phyloP scores from a whole-genome alignment of 805 yeast genomes.

The Lipomyces yamadae region DNA sequence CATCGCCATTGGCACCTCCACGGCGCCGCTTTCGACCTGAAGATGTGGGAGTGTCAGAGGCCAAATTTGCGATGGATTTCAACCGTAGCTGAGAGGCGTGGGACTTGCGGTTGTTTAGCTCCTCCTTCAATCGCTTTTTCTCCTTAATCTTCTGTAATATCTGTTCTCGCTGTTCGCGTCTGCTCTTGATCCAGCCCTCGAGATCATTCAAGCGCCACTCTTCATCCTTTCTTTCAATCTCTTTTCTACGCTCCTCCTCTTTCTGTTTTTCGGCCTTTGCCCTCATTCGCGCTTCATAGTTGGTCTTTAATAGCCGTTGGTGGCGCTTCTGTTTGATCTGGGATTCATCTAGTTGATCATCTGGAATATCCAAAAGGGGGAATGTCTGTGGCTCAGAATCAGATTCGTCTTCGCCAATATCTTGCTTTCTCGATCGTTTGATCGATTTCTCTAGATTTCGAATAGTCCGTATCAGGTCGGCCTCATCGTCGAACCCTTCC shows the following conservation, averaged over 20 bases:
- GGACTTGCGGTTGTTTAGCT: conserved; percentile 85
- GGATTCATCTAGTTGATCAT: conserved; percentile 77
- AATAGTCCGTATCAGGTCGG: conserved; percentile 70
- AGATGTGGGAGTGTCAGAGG: conserved; percentile 57
- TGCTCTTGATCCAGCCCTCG: conserved; percentile 76
- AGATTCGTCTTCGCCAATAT: conserved; percentile 62
- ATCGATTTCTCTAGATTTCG: conserved; percentile 68
- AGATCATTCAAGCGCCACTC: conserved; percentile 79
- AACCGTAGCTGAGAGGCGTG: conserved; percentile 89
- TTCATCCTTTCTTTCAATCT: conserved; percentile 65
- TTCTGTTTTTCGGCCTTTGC: conserved; percentile 77
- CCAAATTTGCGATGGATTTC: conserved; percentile 87
- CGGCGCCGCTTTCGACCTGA: conserved; percentile 39
- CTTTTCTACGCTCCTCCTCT: conserved; percentile 64
- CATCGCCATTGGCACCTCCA: conserved; percentile 69
- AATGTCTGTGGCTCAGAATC: conserved; percentile 60
- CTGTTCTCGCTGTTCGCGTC: conserved; percentile 62
- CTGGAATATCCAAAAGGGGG: conserved; percentile 82
- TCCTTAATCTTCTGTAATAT: conserved; percentile 70
- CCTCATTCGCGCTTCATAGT: conserved; percentile 83
- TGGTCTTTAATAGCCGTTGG: conserved; percentile 81
- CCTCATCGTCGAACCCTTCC: conserved; percentile 79
- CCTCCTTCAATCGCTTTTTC: conserved; percentile 69
- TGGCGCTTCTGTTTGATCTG: conserved; percentile 84
- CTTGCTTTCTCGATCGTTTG: conserved; percentile 67